Evolutionary conservation across 345 rosid species (phyloP).

Genomic region (Physaria fendleri): DNA sequence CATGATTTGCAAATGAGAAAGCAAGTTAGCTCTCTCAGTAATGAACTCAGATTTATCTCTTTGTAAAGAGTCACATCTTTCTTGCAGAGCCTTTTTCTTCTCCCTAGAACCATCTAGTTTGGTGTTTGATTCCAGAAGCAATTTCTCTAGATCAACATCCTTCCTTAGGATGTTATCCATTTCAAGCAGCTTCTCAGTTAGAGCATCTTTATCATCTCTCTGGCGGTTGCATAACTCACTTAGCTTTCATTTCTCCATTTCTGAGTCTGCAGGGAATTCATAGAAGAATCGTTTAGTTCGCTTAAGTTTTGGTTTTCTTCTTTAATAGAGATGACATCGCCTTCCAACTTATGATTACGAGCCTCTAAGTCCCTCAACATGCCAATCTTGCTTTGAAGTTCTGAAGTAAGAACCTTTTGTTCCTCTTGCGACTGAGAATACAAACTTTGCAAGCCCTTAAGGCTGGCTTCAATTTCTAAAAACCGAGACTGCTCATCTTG

Average conservation of each 20-base stretch:
- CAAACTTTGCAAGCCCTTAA: slow-evolving; percentile 44
- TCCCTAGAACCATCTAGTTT: slow-evolving; percentile 62
- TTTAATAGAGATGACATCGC: slow-evolving; percentile 41
- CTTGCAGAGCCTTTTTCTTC: slow-evolving; percentile 49
- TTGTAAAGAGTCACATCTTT: slow-evolving; percentile 52
- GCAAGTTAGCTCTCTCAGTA: slow-evolving; percentile 63
- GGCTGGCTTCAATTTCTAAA: slow-evolving; percentile 51
- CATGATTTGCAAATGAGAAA: slow-evolving; percentile 72
- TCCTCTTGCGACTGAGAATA: slow-evolving; percentile 54
- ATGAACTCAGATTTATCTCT: slow-evolving; percentile 65
- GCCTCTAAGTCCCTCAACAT: slow-evolving; percentile 49
- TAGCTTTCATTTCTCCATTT: slow-evolving; percentile 55
- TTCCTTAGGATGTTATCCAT: slow-evolving; percentile 48
- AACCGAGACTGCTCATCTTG: slow-evolving; percentile 62
- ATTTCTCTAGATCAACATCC: slow-evolving; percentile 54
- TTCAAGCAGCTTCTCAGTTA: slow-evolving; percentile 45
- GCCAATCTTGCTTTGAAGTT: slow-evolving; percentile 53
- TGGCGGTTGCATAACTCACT: slow-evolving; percentile 45
- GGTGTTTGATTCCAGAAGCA: slow-evolving; percentile 65
- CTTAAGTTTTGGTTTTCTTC: slow-evolving; percentile 46
- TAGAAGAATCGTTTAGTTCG: slow-evolving; percentile 43
- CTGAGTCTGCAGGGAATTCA: slow-evolving; percentile 37
- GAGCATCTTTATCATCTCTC: slow-evolving; percentile 41
- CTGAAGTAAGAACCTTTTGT: slow-evolving; percentile 56
- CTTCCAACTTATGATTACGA: slow-evolving; percentile 47